Evolutionary conservation across 2,329 filamentous ascomycete species (phyloP).

Genomic region (Spiromastix sp.): DNA sequence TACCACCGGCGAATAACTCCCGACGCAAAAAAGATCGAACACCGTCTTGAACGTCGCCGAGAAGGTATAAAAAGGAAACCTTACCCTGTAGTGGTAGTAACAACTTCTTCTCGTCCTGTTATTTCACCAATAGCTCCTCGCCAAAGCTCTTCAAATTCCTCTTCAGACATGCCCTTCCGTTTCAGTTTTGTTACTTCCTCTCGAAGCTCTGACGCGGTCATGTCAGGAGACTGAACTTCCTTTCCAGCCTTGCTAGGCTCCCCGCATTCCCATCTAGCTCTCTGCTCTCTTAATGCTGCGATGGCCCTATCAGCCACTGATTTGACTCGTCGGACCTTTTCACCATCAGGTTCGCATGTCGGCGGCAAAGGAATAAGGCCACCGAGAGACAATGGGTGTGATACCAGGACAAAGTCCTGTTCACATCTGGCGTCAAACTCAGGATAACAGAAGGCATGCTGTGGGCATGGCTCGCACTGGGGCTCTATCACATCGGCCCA

Average conservation of each 20-base stretch:
- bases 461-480: constrained; percentile 79
- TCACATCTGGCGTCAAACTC: constrained; percentile 73
- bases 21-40: too few species aligned
- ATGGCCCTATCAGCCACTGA: constrained; percentile 79
- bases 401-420: constrained; percentile 71
- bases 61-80: constrained; percentile 19
- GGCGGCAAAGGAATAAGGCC: constrained; percentile 77
- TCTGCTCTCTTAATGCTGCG: constrained; percentile 72
- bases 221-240: constrained; percentile 52
- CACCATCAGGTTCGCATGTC: constrained; percentile 88
- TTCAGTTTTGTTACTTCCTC: constrained; percentile 63
- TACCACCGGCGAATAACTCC: too few species aligned
- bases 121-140: constrained; percentile 41
- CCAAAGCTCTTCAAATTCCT: constrained; percentile 82
- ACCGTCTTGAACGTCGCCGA: too few species aligned
- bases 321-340: constrained; percentile 79
- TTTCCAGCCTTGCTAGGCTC: constrained; percentile 53
- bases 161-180: constrained; percentile 70
- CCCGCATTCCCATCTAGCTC: constrained; percentile 85
- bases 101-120: constrained; percentile 48
- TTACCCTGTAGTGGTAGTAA: constrained; percentile 49
- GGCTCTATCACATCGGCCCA: constrained; percentile 62
- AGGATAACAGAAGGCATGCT: constrained; percentile 78
- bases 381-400: constrained; percentile 71
- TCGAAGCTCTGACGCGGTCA: constrained; percentile 62